These are phyloP conservation scores for Cladosporium sp. DNA, from an alignment of 2,329 filamentous ascomycete species.

Conservation along the genomic window DNA sequence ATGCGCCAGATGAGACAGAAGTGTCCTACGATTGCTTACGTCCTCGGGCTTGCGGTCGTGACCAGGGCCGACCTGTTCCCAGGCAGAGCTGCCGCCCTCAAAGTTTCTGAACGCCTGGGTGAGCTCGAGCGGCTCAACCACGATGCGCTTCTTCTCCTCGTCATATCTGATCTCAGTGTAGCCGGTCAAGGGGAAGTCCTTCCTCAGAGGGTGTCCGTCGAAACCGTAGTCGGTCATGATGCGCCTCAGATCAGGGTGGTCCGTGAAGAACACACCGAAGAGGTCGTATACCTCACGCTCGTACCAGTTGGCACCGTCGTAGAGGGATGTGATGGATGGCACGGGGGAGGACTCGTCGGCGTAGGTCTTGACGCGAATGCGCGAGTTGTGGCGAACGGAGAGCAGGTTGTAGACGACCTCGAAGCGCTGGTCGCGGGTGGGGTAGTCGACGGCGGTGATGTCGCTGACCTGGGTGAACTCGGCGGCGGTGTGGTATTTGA, in stretches of 20 bases:
- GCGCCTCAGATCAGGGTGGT: conserved; percentile 89
- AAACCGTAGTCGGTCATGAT: conserved; percentile 99
- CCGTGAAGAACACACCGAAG: conserved; percentile 94
- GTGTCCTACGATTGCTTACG: conserved; percentile 37
- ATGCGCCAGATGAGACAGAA: background rate
- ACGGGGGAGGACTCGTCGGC: conserved; percentile 94
- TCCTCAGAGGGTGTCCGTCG: conserved; percentile 92
- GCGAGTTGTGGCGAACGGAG: conserved; percentile 91
- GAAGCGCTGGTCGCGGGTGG: conserved; percentile 91
- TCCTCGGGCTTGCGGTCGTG: conserved; percentile 73
- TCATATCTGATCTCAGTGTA: conserved; percentile 98
- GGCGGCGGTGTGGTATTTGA: conserved; percentile 96
- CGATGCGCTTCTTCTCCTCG: conserved; percentile 99
- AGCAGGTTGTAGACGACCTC: conserved; percentile 98
- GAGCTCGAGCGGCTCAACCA: conserved; percentile 94
- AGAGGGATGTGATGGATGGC: conserved; percentile 79
- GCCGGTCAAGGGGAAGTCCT: conserved; percentile 96
- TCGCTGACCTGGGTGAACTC: conserved; percentile 93
- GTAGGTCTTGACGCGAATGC: conserved; percentile 98
- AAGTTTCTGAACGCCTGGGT: conserved; percentile 99
- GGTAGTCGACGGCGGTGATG: conserved; percentile 93
- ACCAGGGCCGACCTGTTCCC: conserved; percentile 68
- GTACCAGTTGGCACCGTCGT: conserved; percentile 97
- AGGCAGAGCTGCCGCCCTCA: conserved; percentile 62
- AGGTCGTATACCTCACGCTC: conserved; percentile 97